Evolutionary conservation across 306 rosid species (phyloP).

Genomic region (Lathyrus sativus): DNA sequence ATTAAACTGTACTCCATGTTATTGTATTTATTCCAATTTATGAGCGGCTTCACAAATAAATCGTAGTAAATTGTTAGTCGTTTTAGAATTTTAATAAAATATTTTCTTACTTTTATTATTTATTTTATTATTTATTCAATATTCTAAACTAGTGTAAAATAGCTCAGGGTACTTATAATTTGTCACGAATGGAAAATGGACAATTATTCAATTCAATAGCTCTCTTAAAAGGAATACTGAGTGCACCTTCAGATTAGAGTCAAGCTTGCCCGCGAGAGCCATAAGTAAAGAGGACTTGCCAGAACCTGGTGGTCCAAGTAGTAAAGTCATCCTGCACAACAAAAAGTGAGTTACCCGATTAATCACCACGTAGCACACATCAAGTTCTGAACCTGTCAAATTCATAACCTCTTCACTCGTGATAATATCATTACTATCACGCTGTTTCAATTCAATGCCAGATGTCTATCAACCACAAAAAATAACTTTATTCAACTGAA

Average conservation of each 20-base stretch:
- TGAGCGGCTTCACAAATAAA: no score
- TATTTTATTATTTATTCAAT: no score
- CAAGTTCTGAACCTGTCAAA: background rate
- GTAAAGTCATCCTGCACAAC: slow-evolving; percentile 80
- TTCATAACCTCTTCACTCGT: slow-evolving; percentile 18
- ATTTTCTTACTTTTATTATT: no score
- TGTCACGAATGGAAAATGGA: background rate
- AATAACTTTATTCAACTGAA: background rate
- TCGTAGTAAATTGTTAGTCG: no score
- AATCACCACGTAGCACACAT: slow-evolving; percentile 19
- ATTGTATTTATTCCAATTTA: no score
- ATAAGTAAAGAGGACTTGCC: slow-evolving; percentile 78
- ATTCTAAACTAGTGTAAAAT: no score
- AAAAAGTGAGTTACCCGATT: background rate
- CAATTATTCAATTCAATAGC: background rate
- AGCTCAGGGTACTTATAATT: no score
- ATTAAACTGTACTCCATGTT: no score
- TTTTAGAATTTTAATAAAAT: no score
- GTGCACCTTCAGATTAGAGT: slow-evolving; percentile 56
- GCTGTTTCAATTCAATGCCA: background rate
- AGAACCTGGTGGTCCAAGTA: slow-evolving; percentile 86
- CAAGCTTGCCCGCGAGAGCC: slow-evolving; percentile 89
- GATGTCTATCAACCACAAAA: background rate
- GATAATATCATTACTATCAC: slow-evolving; percentile 16
- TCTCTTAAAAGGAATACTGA: background rate